Evolutionary conservation across 2,329 filamentous ascomycete species (phyloP).

Genomic region (Lachnellula occidentalis): DNA sequence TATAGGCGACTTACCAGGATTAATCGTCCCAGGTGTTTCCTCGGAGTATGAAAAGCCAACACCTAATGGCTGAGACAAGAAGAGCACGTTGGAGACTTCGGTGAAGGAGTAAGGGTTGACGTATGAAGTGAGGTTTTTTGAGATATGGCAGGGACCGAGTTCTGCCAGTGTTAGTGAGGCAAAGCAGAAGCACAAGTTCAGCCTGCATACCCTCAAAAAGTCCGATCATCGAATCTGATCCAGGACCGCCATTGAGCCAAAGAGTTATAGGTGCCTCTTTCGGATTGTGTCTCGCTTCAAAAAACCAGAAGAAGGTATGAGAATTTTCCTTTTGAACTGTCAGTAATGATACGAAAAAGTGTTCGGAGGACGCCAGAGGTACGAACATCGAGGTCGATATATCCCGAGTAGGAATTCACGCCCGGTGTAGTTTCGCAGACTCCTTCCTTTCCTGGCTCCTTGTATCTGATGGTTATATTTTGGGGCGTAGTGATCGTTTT

Average conservation of each 20-base stretch:
- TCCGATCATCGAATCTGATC: constrained; percentile 48
- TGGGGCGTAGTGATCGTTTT: constrained; percentile 36
- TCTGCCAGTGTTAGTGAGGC: constrained; percentile 16
- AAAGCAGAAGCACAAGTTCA: neutral
- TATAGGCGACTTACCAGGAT: constrained; percentile 6
- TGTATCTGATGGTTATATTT: constrained; percentile 38
- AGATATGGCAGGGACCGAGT: constrained; percentile 38
- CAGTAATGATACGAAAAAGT: neutral
- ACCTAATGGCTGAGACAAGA: constrained; percentile 56
- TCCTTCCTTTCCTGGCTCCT: constrained; percentile 37
- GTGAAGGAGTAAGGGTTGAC: constrained; percentile 59
- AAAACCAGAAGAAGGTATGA: constrained; percentile 45
- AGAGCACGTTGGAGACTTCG: constrained; percentile 46
- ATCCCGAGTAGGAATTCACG: constrained; percentile 27
- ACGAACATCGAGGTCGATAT: constrained; percentile 24
- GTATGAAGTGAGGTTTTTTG: constrained; percentile 27
- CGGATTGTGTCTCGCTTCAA: constrained; percentile 44
- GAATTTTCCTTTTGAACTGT: constrained; percentile 35
- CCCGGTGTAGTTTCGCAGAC: constrained; percentile 27
- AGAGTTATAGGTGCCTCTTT: constrained; percentile 42
- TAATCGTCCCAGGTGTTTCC: constrained; percentile 23
- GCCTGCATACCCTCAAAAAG: constrained; percentile 37
- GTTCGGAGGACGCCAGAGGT: neutral
- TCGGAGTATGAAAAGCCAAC: constrained; percentile 60
- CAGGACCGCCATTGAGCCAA: constrained; percentile 50